Percentiles rank a stretch among this genome's conserved stretches.
Conservation (phyloP, 1,284 basidiomycete species). For the Trichosporon ovoides region DNA sequence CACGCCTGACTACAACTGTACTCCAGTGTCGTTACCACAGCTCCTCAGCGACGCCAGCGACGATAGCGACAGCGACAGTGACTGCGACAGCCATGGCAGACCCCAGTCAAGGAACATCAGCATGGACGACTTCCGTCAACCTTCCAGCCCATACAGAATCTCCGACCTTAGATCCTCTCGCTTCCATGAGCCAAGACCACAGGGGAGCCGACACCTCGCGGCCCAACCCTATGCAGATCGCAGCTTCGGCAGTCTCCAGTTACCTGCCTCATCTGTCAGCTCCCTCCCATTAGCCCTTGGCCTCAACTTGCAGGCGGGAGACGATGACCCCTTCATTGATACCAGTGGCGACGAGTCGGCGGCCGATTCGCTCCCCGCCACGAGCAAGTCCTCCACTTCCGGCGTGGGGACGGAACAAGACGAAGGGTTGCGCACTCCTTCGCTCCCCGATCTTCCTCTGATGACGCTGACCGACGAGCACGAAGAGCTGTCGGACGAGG, state of each 20-base stretch:
- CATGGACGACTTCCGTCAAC: too few relatives aligned
- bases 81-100: neutral
- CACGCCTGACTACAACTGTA: neutral
- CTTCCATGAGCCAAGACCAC: too few relatives aligned
- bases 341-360: neutral
- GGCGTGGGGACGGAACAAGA: too few relatives aligned
- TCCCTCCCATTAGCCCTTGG: neutral
- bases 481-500: neutral
- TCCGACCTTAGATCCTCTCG: too few relatives aligned
- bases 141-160: too few relatives aligned
- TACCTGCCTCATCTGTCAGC: neutral
- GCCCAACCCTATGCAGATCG: too few relatives aligned
- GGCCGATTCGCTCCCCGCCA: too few relatives aligned
- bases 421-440: too few relatives aligned
- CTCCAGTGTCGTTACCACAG: neutral
- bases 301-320: neutral
- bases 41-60: neutral
- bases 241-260: neutral
- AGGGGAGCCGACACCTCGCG: too few relatives aligned
- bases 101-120: too few relatives aligned
- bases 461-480: neutral
- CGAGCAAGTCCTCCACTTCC: too few relatives aligned
- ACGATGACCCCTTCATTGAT: neutral
- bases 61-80: neutral
- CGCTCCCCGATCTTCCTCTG: neutral